These are phyloP conservation scores for Herpetomonas tarakana DNA, from an alignment of 208 protist genomes.

Conservation along the genomic window DNA sequence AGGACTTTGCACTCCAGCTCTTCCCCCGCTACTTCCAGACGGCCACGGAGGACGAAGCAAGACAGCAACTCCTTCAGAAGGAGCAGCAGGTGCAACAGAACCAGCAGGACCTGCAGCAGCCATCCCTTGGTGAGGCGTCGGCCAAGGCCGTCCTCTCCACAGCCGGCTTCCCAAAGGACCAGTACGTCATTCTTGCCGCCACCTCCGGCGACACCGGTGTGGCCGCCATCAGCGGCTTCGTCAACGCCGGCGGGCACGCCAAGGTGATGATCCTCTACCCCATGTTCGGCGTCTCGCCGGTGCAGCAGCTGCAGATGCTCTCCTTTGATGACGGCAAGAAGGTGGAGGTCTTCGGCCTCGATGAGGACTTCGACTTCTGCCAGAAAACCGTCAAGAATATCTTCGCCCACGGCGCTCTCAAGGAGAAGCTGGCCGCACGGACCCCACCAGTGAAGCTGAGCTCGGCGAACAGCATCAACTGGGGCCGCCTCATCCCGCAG, in stretches of 20 bases:
- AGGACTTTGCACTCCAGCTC: conserved; percentile 90
- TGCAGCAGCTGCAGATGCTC: conserved; percentile 89
- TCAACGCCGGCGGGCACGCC: conserved; percentile 51
- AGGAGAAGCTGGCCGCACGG: conserved; percentile 38
- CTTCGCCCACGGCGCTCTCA: conserved; percentile 85
- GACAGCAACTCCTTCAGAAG: conserved; percentile 6
- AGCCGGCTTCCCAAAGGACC: conserved; percentile 3
- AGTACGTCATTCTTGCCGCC: conserved; percentile 85
- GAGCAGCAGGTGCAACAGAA: conserved; percentile 7
- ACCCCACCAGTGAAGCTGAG: conserved; percentile 59
- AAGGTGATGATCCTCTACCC: conserved; percentile 90
- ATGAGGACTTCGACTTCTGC: conserved; percentile 91
- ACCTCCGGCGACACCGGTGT: conserved; percentile 90
- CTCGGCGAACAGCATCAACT: conserved; percentile 98
- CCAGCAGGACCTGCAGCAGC: neutral
- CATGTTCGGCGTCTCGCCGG: conserved; percentile 69
- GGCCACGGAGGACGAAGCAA: conserved; percentile 21
- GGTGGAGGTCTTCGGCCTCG: conserved; percentile 71
- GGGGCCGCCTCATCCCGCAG: conserved; percentile 95
- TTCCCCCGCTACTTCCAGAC: conserved; percentile 82
- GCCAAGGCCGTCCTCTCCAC: neutral
- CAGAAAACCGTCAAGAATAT: conserved; percentile 88
- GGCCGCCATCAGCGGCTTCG: conserved; percentile 84
- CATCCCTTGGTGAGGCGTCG: neutral
- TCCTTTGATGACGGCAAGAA: conserved; percentile 63